Base-by-base conservation (phyloP, 2,329 filamentous ascomycete species). In the Lachnellula subtilissima region DNA sequence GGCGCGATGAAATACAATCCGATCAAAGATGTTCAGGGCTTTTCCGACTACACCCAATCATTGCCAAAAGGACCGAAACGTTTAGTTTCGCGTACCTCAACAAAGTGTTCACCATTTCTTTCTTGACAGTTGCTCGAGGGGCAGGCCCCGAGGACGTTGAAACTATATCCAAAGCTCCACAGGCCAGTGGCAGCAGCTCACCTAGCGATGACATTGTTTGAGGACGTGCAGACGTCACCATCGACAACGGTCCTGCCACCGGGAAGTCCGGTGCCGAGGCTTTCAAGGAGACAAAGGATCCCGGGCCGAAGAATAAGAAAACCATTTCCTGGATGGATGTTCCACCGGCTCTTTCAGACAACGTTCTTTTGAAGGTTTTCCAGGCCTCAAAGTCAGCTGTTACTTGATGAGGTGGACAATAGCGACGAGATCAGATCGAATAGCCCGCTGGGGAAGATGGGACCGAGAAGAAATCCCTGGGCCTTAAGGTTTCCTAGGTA, bases 51-150 rank as follows among this genome's bases (percentile, higher is more conserved):
- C 82, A 80, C 67, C 61, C 67, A 0, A 76, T 81, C 15, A 78
- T 87, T 55, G 84, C 84, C 2, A 74, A 75, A 7, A 81, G 86
- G 58, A 87, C 83, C 0, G 72, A 82, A 40, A 77, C 76, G 6
- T 88, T 88, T 68, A 86, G 82, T 61, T 88, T 88, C 65, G 85
- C 85, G 0, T 88, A 88, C 65, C 77, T 88, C 67, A 84, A 88
- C 66, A 85, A 88, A 67, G 80, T 83, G 0, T 88, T 88, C 67
- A 80, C 88, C 1, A 81, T 84, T 2, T 76, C 81, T 3, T 67
- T 88, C 46, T 72, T 88, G 32, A 76, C 78, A 2, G 80, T 87
- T 55, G 84, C 59, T 37, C 52, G 60, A 49, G 55, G 55, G 37
- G 3, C 14, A 15, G 14, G 1, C n/a, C n/a, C 37, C 14, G 37